Conservation (phyloP, 305 asterid species). For the Andrographis paniculata region DNA sequence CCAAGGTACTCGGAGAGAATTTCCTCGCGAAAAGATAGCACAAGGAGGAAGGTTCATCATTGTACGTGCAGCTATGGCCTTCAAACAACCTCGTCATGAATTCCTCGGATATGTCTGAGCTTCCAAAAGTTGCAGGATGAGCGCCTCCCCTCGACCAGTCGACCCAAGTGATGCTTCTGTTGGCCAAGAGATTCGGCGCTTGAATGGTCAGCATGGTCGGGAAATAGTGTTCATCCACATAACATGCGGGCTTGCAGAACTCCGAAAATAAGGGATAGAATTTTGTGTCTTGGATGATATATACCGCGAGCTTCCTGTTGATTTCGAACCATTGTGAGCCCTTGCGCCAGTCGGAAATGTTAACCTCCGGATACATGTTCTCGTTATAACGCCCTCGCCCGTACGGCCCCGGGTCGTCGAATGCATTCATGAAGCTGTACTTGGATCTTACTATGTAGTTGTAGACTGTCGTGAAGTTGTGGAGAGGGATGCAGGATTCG, state of each 20-base stretch:
- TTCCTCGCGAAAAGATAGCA: slow-evolving; percentile 78
- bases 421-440: slow-evolving; percentile 71
- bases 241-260: slow-evolving; percentile 72
- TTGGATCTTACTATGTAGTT: slow-evolving; percentile 49
- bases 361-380: slow-evolving; percentile 72
- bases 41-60: slow-evolving; percentile 29
- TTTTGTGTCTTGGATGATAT: slow-evolving; percentile 44
- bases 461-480: slow-evolving; percentile 61
- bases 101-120: slow-evolving; percentile 51
- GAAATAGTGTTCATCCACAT: slow-evolving; percentile 86
- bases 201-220: slow-evolving; percentile 76
- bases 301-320: slow-evolving; percentile 57
- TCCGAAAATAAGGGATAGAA: slow-evolving; percentile 58
- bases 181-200: slow-evolving; percentile 52
- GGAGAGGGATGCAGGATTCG: slow-evolving; percentile 84
- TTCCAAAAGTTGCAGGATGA: slow-evolving; percentile 88
- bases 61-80: slow-evolving; percentile 46
- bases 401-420: slow-evolving; percentile 86
- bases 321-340: slow-evolving; percentile 93
- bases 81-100: slow-evolving; percentile 44
- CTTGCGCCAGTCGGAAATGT: slow-evolving; percentile 70
- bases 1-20: slow-evolving; percentile 78
- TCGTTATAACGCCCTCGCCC: slow-evolving; percentile 74
- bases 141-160: slow-evolving; percentile 98
- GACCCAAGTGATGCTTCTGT: slow-evolving; percentile 77